These are phyloP conservation scores for Lasiodiplodia theobromae DNA, from an alignment of 2,329 filamentous ascomycete genomes.

Conservation along the genomic window DNA sequence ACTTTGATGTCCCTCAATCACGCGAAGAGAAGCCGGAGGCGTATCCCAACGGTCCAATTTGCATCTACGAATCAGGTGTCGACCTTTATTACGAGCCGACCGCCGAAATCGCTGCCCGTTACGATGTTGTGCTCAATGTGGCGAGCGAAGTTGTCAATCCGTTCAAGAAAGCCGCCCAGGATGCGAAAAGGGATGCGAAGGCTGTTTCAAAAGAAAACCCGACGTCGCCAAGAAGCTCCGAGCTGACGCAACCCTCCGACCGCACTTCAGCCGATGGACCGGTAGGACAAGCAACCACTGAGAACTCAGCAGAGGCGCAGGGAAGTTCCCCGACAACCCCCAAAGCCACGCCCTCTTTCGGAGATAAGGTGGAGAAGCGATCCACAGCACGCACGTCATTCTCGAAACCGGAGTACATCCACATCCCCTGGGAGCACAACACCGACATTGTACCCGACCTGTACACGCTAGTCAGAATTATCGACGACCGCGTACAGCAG, in stretches of 20 bases:
- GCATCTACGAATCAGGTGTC: slow-evolving; percentile 80
- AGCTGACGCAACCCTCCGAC: slow-evolving; percentile 25
- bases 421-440: slow-evolving; percentile 88
- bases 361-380: slow-evolving; percentile 34
- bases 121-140: slow-evolving; percentile 86
- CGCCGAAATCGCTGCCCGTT: slow-evolving; percentile 75
- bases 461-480: slow-evolving; percentile 75
- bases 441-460: slow-evolving; percentile 83
- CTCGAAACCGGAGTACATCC: slow-evolving; percentile 77
- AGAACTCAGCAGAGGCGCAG: slow-evolving; percentile 31
- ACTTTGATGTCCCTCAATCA: slow-evolving; percentile 64
- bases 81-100: slow-evolving; percentile 83
- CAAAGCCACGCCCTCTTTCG: slow-evolving; percentile 54
- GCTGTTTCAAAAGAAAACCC: slow-evolving; percentile 25
- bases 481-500: slow-evolving; percentile 73
- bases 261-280: slow-evolving; percentile 31
- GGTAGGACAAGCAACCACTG: slow-evolving; percentile 32
- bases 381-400: slow-evolving; percentile 32
- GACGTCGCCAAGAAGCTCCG: slow-evolving; percentile 21
- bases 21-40: slow-evolving; percentile 76
- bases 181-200: slow-evolving; percentile 18
- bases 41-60: slow-evolving; percentile 82
- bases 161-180: slow-evolving; percentile 55
- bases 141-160: slow-evolving; percentile 83
- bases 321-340: slow-evolving; percentile 57